Evolutionary conservation across 345 rosid species (phyloP).

Genomic region (Acer saccharum): DNA sequence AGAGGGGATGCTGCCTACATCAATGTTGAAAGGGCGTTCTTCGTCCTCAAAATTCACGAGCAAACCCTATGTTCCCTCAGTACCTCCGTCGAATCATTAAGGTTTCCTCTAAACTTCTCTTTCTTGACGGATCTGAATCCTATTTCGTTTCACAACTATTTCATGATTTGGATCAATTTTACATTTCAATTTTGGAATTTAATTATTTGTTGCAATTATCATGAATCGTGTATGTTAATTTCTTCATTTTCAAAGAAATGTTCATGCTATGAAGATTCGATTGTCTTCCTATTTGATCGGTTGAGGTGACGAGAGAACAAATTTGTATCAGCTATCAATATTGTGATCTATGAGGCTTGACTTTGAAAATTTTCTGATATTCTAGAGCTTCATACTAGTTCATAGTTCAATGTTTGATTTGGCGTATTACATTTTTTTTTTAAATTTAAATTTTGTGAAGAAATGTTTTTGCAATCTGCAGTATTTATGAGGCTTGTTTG

Average conservation of each 20-base stretch:
- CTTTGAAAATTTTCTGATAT: background rate
- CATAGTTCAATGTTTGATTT: background rate
- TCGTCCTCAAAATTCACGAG: constrained; percentile 73
- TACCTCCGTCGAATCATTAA: constrained; percentile 96
- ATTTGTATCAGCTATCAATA: background rate
- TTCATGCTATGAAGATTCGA: background rate
- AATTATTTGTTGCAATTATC: background rate
- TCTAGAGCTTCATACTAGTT: background rate
- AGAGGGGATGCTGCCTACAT: constrained; percentile 73
- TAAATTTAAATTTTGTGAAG: background rate
- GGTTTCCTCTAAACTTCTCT: constrained; percentile 45
- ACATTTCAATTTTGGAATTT: background rate
- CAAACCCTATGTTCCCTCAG: constrained; percentile 70
- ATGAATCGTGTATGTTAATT: background rate
- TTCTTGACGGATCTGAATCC: constrained; percentile 33
- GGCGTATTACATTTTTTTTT: background rate
- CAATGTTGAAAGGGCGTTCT: constrained; percentile 66
- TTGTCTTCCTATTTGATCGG: background rate
- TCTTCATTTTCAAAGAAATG: background rate
- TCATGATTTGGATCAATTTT: constrained; percentile 7
- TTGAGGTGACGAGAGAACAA: background rate
- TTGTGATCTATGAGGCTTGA: background rate
- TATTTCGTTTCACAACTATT: constrained; percentile 11
- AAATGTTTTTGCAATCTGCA: too few species aligned
- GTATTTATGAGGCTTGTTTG: too few species aligned